Base-by-base conservation (phyloP, 495 filamentous ascomycete genomes). In the Hypoxylon fragiforme region DNA sequence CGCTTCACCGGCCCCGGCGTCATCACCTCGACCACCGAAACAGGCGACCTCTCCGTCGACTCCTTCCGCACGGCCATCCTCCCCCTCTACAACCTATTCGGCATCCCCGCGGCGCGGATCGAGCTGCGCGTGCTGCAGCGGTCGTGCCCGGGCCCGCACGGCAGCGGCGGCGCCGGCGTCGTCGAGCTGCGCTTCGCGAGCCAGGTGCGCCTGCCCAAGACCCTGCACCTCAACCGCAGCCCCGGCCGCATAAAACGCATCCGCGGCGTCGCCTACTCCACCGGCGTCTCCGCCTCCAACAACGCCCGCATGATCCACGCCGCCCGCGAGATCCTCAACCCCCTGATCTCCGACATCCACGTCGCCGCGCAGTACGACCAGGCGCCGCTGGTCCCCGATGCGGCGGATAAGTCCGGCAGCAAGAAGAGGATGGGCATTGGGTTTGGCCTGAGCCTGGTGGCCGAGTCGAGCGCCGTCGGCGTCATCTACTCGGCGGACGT, bases 301-400 rank as follows among this genome's bases (percentile, higher is more conserved):
- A 99, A 97, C 69, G 88, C 89, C 41, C 80, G 94, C 43, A 94
- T 95, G 90, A 99, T 97, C 70, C 89, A 94, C 62, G 80, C 85
- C 16, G 90, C 91, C 36, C 78, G 94, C 62, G 91, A 89, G 12
- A 80, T 97, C 32, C 77, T 99, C 32, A 97, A 97, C 70, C 79
- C 85, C 14, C 77, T 97, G 44, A 81, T 87, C 12, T 81, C 84
- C 2, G 95, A 99, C 67, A 89, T 95, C 16, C 95, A 97, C 63
- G 84, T 85, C 34, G 80, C 81, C 0, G 73, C 76, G 47, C 80
- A 84, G 62, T 85, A 85, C 52, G 82, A 84, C 57, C 79, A 81
- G 43, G 92, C 92, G 21, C 89, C 91, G 16, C 72, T 89, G 26
- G 74, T 95, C 3, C 77, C 79, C 3, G 65, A 68, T 28, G 77